These are phyloP conservation scores for Samsoniella hepiali DNA, from an alignment of 2,329 filamentous ascomycete genomes.

Conservation along the genomic window DNA sequence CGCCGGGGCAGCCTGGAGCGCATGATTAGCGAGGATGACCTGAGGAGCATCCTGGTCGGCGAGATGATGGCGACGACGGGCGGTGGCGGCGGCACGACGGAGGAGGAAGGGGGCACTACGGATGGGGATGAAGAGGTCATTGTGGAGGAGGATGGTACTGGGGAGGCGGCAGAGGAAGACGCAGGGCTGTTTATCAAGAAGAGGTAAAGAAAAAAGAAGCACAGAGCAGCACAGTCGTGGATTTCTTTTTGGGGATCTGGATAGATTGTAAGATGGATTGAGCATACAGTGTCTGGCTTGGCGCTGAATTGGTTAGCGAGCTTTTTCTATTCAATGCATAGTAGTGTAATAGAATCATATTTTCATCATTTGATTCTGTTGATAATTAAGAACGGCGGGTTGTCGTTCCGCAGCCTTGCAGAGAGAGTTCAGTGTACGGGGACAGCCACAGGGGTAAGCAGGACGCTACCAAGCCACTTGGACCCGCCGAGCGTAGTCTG, in stretches of 20 bases:
- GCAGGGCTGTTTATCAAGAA: slow-evolving; percentile 14
- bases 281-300: slow-evolving; percentile 11
- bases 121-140: slow-evolving; percentile 18
- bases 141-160: slow-evolving; percentile 29
- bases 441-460: background rate
- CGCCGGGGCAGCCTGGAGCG: slow-evolving; percentile 55
- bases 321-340: background rate
- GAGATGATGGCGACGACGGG: slow-evolving; percentile 29
- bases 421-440: no score
- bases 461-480: background rate
- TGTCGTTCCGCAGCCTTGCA: no score
- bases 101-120: slow-evolving; percentile 34
- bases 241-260: background rate
- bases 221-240: background rate
- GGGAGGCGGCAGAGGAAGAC: slow-evolving; percentile 17
- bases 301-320: slow-evolving; percentile 9
- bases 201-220: background rate
- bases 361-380: no score
- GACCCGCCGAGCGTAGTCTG: background rate
- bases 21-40: slow-evolving; percentile 59
- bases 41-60: slow-evolving; percentile 46
- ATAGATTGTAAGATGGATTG: background rate
- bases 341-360: background rate
- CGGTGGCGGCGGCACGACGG: slow-evolving; percentile 28
- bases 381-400: no score